phyloP scores from a whole-genome alignment of 352 stramenopile species.

The Halophytophthora polymorphica region DNA sequence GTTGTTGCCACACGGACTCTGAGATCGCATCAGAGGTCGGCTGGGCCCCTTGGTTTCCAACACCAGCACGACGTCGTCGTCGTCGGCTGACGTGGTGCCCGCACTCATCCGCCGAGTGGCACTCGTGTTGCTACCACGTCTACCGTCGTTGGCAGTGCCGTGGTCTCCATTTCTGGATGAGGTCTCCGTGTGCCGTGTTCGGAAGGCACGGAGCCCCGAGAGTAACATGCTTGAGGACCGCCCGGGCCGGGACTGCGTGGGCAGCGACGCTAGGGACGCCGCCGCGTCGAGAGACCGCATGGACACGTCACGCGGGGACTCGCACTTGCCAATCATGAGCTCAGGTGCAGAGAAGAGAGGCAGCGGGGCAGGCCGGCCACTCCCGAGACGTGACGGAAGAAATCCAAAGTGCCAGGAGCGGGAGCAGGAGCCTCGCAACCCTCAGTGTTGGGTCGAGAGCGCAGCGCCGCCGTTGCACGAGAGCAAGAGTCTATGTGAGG shows the following conservation, averaged over 20 bases:
- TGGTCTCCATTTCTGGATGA: conserved; percentile 2
- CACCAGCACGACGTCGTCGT: conserved; percentile 5
- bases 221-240: conserved; percentile 27
- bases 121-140: conserved; percentile 16
- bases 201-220: conserved; percentile 18
- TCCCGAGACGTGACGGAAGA: not conserved
- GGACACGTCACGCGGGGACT: conserved; percentile 12
- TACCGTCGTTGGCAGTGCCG: conserved; percentile 5
- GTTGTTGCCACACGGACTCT: not conserved
- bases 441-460: no score
- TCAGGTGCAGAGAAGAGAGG: not conserved
- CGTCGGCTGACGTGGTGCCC: conserved; percentile 6
- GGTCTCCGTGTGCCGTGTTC: conserved; percentile 3
- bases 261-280: not conserved
- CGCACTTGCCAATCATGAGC: conserved; percentile 26
- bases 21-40: no score
- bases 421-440: conserved; percentile 16
- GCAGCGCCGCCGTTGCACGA: no score
- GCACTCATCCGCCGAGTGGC: conserved; percentile 15
- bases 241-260: conserved; percentile 3
- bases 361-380: not conserved
- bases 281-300: conserved; percentile 7
- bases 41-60: not conserved
- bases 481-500: no score
- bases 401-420: conserved; percentile 18